phyloP scores from a whole-genome alignment of 805 yeast genomes.

The Saccharomycopsis selenospora region DNA sequence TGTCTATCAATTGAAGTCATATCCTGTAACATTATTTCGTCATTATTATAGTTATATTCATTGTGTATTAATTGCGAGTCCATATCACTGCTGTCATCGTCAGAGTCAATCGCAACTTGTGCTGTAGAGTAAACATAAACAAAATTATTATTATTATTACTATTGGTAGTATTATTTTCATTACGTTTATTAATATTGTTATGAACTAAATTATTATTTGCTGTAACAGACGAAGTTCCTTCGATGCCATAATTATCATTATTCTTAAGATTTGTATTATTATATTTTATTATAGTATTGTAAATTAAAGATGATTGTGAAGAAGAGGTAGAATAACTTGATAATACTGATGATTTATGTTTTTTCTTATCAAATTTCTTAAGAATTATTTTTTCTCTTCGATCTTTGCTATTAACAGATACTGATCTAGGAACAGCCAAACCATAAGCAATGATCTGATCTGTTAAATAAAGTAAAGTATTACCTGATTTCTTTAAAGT shows the following conservation, averaged over 20 bases:
- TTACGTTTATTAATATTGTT: not conserved
- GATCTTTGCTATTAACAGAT: conserved; percentile 25
- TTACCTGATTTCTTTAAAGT: conserved; percentile 30
- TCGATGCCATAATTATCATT: not conserved
- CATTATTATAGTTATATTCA: too few species aligned
- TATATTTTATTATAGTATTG: not conserved
- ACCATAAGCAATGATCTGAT: conserved; percentile 49
- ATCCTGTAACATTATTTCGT: not conserved
- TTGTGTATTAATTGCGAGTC: too few species aligned
- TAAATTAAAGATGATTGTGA: not conserved
- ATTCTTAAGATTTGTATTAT: not conserved
- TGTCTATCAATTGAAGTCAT: too few species aligned
- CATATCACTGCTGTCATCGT: not conserved
- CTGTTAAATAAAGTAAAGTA: conserved; percentile 40
- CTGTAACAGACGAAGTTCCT: not conserved
- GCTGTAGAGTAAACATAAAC: conserved; percentile 10
- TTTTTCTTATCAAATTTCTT: not conserved
- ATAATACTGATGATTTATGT: not conserved
- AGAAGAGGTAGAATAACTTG: not conserved
- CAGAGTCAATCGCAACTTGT: conserved; percentile 4
- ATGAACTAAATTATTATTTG: not conserved
- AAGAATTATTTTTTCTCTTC: conserved; percentile 23
- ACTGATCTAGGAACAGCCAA: conserved; percentile 49
- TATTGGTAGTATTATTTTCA: not conserved
- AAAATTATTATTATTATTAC: not conserved